Conservation (phyloP, 805 yeast genomes). For the Ogataea saltuana region DNA sequence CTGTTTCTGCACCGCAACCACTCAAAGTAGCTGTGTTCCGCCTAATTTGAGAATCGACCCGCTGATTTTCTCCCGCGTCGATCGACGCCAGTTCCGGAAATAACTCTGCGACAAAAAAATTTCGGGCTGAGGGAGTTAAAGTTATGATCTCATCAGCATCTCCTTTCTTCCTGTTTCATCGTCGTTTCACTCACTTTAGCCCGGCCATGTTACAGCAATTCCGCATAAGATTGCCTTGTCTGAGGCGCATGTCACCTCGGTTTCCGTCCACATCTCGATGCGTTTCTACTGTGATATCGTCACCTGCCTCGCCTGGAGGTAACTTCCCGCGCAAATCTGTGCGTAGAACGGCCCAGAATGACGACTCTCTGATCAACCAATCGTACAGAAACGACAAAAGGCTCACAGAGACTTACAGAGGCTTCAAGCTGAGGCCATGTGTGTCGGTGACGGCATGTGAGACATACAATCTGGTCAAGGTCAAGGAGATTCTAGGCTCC, state of each 20-base stretch:
- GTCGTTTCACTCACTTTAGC: too few relatives aligned
- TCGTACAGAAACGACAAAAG: constrained; percentile 15
- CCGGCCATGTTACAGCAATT: too few relatives aligned
- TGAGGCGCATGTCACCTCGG: background rate
- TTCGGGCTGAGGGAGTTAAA: too few relatives aligned
- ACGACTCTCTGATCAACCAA: constrained; percentile 21
- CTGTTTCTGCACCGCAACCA: too few relatives aligned
- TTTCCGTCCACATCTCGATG: background rate
- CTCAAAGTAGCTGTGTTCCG: too few relatives aligned
- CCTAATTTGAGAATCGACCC: too few relatives aligned
- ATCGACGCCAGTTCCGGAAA: background rate
- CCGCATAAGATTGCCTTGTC: too few relatives aligned
- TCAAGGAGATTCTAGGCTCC: constrained; percentile 40
- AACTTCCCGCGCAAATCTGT: constrained; percentile 14
- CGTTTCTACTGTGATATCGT: constrained; percentile 3
- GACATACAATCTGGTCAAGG: constrained; percentile 56
- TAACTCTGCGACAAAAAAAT: background rate
- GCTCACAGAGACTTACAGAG: constrained; percentile 11
- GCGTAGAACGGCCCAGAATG: constrained; percentile 16
- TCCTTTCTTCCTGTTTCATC: background rate
- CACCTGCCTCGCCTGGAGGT: constrained; percentile 2
- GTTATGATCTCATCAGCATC: background rate
- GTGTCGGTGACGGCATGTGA: constrained; percentile 77
- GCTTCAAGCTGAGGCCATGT: constrained; percentile 41
- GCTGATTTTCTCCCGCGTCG: constrained; percentile 5